Base-by-base conservation (phyloP, 176 grass and related monocot genomes). In the Raddia guianensis region DNA sequence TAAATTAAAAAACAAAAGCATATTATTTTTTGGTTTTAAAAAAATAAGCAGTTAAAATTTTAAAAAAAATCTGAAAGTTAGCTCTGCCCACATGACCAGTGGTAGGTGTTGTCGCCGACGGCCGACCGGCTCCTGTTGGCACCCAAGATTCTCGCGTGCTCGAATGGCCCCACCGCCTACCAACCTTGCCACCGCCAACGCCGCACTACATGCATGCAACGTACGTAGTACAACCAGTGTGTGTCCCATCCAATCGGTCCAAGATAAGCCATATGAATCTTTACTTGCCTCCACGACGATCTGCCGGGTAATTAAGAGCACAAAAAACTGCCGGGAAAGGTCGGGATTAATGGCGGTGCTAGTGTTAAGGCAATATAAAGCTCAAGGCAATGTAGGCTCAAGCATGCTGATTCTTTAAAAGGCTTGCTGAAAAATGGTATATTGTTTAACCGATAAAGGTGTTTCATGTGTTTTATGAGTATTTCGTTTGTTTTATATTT, bases 181-280 rank as follows among this genome's bases (percentile, higher is more conserved):
- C 84, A 74, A 27, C 27, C 27, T 27, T 27, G 27, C 70, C 74
- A 46, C 14, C 43, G 48, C 50, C 74, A 46, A 8, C 43, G 48
- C 50, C 45, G 75, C 46, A 12, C 19, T 53, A 34, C 72, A 40
- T 40, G 37, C 10, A 13, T 12, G 58, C 42, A 0, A 8, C 75
- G 52, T 62, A 69, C 37, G 37, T 40, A 40, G 37, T 5, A 40
- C 37, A 53, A 61, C 72, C 54, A 7, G 71, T 50, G 37, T 40
- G 35, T 62, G 78, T 75, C 85, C 48, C 44, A 33, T 77, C 85
- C 48, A 44, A 33, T 77, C 64, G 6, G 16, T 7, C 68, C 0
- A 35, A 34, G 56, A 33, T 53, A 33, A 66, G 35, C 4, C 63
- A 53, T 35, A 45, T 58, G 55, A 42, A 80, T 54, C 76, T 54